Base-by-base conservation (phyloP, 805 yeast species). In the Nakazawaea wyomingensis region DNA sequence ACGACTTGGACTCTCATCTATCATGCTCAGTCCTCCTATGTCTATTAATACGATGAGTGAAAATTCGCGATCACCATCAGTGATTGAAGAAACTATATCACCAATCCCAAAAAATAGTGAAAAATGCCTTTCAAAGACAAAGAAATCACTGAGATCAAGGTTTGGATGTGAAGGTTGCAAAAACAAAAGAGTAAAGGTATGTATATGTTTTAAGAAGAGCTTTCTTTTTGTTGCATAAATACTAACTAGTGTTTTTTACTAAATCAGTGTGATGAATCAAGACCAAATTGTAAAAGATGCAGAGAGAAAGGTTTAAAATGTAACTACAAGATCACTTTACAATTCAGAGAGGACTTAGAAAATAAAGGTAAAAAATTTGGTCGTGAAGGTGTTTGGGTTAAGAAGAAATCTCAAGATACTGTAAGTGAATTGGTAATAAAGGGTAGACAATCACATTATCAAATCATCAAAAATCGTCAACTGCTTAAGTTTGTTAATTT, bases 211-310 rank as follows among this genome's bases (percentile, higher is more conserved):
- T 5, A 13, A 13, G 4, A n/a, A 11, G n/a, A n/a, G n/a, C n/a
- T n/a, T n/a, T n/a, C n/a, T n/a, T n/a, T n/a, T n/a, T n/a, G n/a
- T n/a, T n/a, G n/a, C n/a, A n/a, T n/a, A n/a, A n/a, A n/a, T 37
- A 37, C 41, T 37, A 37, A 37, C 41, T 11, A n/a, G 27, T 24
- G 11, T 24, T 9, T 24, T 24, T 24, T 9, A 17, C 7, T 22
- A 4, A 3, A 20, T 8, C 17, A 41, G 51, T 67, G 72, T 50
- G 71, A 67, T 46, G 72, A 67, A 48, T 51, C 57, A 20, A 65
- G 65, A 41, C 72, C 71, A 1, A 46, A 48, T 16, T 67, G 72
- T 36, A 33, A 51, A 31, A 65, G 64, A 34, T 67, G 72, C 47
- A 46, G 64, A 39, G 66, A 67, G 22, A 39, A 30, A 22, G 48